Base-by-base conservation (phyloP, 805 yeast species). In the Nakazawaea peltata region DNA sequence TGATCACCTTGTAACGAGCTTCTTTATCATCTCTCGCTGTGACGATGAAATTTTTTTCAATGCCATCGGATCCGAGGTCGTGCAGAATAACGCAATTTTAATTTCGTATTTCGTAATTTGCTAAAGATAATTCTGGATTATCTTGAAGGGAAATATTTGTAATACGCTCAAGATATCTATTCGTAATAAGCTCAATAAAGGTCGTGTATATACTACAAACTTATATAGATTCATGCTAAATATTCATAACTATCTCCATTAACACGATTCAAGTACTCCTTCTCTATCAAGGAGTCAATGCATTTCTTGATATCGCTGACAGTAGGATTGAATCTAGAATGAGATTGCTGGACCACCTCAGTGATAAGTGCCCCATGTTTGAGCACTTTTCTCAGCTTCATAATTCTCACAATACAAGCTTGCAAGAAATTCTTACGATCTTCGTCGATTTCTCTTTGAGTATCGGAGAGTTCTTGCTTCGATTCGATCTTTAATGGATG, bases 381-480 rank as follows among this genome's bases (percentile, higher is more conserved):
- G 48, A 85, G 65, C 29, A 67, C 69, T 56, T 87, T 83, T 51
- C 96, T 72, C 1, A 96, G 88, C 63, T 90, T 90, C 97, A 90
- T 92, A 51, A 90, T 84, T 49, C 98, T 73, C 26, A 90, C 97
- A 59, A 92, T 86, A 50, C 95, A 84, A 2, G 97, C 96, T 51
- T 86, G 84, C 48, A 92, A 66, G 60, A 79, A 80, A 51, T 82
- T 77, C 34, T 51, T 57, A 28, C 57, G 50, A 41, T 87, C 87
- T 49, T 86, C 92, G 48, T 80, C 86, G 32, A 90, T 76, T 51
- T 87, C 94, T 54, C 75, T 78, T 45, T 74, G 80, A 2, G 87
- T 71, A 39, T 81, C 86, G 24, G 77, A 85, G 23, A 71, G 65
- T 45, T 85, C 95, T 42, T 70, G 81, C 46, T 69, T 73, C 34